Base-by-base conservation (phyloP, 2,329 filamentous ascomycete species). In the Aureobasidium melanogenum region DNA sequence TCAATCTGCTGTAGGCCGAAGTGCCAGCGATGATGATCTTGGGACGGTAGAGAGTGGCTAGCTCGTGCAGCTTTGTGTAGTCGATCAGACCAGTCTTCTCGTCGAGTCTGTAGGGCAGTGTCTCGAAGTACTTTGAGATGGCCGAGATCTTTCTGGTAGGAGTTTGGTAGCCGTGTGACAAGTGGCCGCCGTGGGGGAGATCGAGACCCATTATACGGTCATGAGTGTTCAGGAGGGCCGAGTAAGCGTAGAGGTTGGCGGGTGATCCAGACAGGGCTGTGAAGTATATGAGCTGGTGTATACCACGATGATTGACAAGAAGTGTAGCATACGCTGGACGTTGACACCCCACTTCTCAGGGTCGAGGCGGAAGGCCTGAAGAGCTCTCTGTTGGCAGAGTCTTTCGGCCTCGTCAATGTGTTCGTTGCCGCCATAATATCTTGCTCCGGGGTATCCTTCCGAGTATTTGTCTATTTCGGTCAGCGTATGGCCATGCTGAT, bases 111-210 rank as follows among this genome's bases (percentile, higher is more conserved):
- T 99, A 99, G 61, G 94, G 94, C 78, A 99, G 88, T 63, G 94
- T 99, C 83, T 99, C 93, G 74, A 97, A 99, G 84, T 99, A 99
- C 72, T 93, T 97, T 41, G 93, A 97, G 69, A 99, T 88, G 63
- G 91, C 91, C 60, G 93, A 97, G 77, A 99, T 99, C 69, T 81
- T 81, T 71, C 77, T 79, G 58, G 87, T 87, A 3, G 94, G 91
- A 22, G 90, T 97, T 77, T 99, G 94, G 77, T 99, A 99, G 65
- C 94, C 94, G 77, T 99, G 94, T 50, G 89, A 95, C 69, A 99
- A 80, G 76, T 99, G 94, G 63, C 94, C 94, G 66, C 94, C 94
- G 73, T 99, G 94, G 48, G 94, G 94, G 15, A 99, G 84, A 72
- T 99, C 94, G 64, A 99, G 84, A 65, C 93, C 93, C 92, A 99